Conservation (phyloP, 805 yeast genomes). For the Kodamaea laetipori region DNA sequence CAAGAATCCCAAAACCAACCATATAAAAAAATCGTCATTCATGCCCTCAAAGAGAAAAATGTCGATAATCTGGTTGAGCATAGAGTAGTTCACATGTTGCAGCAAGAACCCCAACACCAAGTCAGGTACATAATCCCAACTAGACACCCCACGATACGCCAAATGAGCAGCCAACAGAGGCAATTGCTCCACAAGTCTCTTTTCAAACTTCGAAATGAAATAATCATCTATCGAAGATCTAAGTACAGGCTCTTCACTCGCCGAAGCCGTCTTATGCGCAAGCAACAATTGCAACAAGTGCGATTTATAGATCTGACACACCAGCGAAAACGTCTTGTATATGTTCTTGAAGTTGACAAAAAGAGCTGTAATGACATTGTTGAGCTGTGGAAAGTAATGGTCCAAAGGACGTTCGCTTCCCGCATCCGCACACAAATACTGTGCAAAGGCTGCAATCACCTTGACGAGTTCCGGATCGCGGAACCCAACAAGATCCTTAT, state of each 20-base stretch:
- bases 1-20: slow-evolving; percentile 56
- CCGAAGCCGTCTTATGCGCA: slow-evolving; percentile 4
- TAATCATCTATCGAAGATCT: slow-evolving; percentile 12
- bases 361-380: slow-evolving; percentile 43
- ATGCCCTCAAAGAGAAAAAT: slow-evolving; percentile 59
- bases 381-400: slow-evolving; percentile 39
- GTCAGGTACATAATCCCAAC: slow-evolving; percentile 43
- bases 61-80: slow-evolving; percentile 55
- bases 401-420: slow-evolving; percentile 12
- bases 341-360: slow-evolving; percentile 35
- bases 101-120: slow-evolving; percentile 47
- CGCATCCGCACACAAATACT: slow-evolving; percentile 7
- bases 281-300: slow-evolving; percentile 25
- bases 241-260: slow-evolving; percentile 7
- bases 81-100: slow-evolving; percentile 46
- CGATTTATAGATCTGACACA: slow-evolving; percentile 41
- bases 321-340: slow-evolving; percentile 39
- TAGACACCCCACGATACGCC: slow-evolving; percentile 39
- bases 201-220: slow-evolving; percentile 43
- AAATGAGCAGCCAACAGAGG: slow-evolving; percentile 55
- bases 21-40: slow-evolving; percentile 43
- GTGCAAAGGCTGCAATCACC: slow-evolving; percentile 10
- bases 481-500: slow-evolving; percentile 7
- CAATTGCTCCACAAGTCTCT: slow-evolving; percentile 43
- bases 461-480: slow-evolving; percentile 8